Percentiles rank a stretch among this genome's conserved stretches.
Conservation (phyloP, 1,284 basidiomycete species). For the Rhodotorula glutinis region DNA sequence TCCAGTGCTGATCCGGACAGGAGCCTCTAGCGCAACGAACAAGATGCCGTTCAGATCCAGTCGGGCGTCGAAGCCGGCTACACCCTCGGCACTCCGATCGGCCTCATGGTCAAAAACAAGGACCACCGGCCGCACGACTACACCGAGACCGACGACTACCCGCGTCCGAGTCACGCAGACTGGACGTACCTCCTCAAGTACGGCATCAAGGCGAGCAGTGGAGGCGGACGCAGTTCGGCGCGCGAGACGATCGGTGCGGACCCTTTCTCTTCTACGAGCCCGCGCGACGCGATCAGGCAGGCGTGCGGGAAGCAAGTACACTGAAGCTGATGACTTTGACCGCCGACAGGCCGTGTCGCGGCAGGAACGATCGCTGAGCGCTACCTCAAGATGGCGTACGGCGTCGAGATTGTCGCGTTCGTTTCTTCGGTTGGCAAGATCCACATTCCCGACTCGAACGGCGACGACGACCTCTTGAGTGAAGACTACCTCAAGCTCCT, state of each 20-base stretch:
- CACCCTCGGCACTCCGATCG: slow-evolving; percentile 96
- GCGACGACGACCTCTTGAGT: slow-evolving; percentile 72
- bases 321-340: background rate
- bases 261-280: too few relatives aligned
- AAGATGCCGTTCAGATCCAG: slow-evolving; percentile 90
- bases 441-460: slow-evolving; percentile 65
- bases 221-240: slow-evolving; percentile 89
- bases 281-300: too few relatives aligned
- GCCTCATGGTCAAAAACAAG: slow-evolving; percentile 92
- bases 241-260: slow-evolving; percentile 87
- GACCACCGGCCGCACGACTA: slow-evolving; percentile 99
- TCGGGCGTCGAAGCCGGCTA: slow-evolving; percentile 91
- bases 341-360: slow-evolving; percentile 74
- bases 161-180: slow-evolving; percentile 95
- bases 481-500: slow-evolving; percentile 81
- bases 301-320: too few relatives aligned
- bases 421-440: slow-evolving; percentile 95
- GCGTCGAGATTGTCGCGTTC: slow-evolving; percentile 94
- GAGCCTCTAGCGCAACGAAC: slow-evolving; percentile 77
- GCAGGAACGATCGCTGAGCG: slow-evolving; percentile 97
- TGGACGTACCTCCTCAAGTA: slow-evolving; percentile 99
- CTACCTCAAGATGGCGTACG: slow-evolving; percentile 82
- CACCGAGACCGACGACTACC: slow-evolving; percentile 95
- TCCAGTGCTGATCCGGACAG: too few relatives aligned
- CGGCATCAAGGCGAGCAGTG: slow-evolving; percentile 92